Percentiles rank a stretch among this genome's conserved stretches.
Conservation (phyloP, 2,329 filamentous ascomycete genomes). For the Aspergillus arachidicola region DNA sequence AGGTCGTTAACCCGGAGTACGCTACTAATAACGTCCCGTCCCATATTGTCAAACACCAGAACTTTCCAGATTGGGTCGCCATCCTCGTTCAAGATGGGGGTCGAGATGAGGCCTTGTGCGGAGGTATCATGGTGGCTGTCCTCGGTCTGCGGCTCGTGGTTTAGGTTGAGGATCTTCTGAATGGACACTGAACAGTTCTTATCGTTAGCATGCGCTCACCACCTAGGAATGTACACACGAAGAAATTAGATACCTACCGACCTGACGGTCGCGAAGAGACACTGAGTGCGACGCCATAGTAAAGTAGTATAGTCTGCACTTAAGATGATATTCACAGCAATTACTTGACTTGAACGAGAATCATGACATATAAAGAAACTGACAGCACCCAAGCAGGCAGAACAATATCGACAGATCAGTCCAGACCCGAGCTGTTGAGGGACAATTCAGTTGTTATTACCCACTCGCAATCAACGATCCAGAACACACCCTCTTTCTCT, state of each 20-base stretch:
- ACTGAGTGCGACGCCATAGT: constrained; percentile 59
- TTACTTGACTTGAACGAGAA: constrained; percentile 13
- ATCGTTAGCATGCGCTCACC: not conserved
- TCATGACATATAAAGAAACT: constrained; percentile 24
- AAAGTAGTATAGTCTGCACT: constrained; percentile 20
- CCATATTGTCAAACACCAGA: constrained; percentile 88
- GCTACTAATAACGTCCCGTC: constrained; percentile 94
- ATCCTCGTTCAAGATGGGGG: constrained; percentile 81
- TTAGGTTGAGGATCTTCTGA: constrained; percentile 93
- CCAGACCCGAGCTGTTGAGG: not conserved
- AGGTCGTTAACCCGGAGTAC: constrained; percentile 93
- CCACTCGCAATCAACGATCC: constrained; percentile 2
- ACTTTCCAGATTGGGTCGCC: constrained; percentile 98
- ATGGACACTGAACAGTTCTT: constrained; percentile 69
- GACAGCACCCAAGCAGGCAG: not conserved
- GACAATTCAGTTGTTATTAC: constrained; percentile 4
- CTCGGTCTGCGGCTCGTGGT: constrained; percentile 65
- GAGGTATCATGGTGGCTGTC: constrained; percentile 65
- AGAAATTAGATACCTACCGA: constrained; percentile 55
- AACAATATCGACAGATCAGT: not conserved
- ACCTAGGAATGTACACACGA: not conserved
- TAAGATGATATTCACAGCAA: constrained; percentile 19
- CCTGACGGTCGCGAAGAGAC: constrained; percentile 71
- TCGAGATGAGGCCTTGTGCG: constrained; percentile 64
- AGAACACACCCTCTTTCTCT: constrained; percentile 15